Evolutionary conservation across 2,329 filamentous ascomycete species (phyloP).

Genomic region (Penicillium italicum): DNA sequence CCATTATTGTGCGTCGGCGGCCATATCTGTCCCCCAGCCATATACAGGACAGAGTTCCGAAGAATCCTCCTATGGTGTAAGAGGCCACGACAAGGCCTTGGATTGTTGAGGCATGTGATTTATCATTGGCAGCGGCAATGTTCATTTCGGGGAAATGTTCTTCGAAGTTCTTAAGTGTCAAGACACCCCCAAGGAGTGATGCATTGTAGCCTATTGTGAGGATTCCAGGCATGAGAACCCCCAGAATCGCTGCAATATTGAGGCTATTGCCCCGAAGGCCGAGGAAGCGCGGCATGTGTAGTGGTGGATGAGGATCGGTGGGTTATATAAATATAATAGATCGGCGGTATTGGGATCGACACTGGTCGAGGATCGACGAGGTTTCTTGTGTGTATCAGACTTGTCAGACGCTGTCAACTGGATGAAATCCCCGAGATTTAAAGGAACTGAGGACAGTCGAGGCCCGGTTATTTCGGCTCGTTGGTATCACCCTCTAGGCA

Average conservation of each 20-base stretch:
- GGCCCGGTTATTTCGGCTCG: neutral
- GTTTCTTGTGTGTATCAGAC: neutral
- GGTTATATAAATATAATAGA: neutral
- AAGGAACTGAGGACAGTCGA: neutral
- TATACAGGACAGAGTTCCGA: slow-evolving; percentile 20
- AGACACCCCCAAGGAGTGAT: slow-evolving; percentile 19
- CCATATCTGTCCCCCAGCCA: slow-evolving; percentile 22
- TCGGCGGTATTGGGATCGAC: slow-evolving; percentile 5
- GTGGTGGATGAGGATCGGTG: slow-evolving; percentile 3
- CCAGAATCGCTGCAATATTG: slow-evolving; percentile 18
- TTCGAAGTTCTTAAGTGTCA: slow-evolving; percentile 17
- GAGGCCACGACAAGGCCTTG: slow-evolving; percentile 20
- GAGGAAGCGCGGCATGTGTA: slow-evolving; percentile 17
- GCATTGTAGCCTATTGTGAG: slow-evolving; percentile 21
- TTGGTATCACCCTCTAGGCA: neutral
- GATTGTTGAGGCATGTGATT: slow-evolving; percentile 14
- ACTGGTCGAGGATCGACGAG: neutral
- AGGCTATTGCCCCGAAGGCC: slow-evolving; percentile 23
- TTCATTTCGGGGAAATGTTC: slow-evolving; percentile 20
- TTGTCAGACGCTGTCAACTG: neutral
- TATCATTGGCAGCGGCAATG: slow-evolving; percentile 7
- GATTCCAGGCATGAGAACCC: slow-evolving; percentile 23
- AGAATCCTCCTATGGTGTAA: slow-evolving; percentile 19
- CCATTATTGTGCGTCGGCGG: slow-evolving; percentile 21
- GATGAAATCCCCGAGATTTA: neutral